phyloP scores from a whole-genome alignment of 1,284 basidiomycete genomes.

The Ustilago esculenta region DNA sequence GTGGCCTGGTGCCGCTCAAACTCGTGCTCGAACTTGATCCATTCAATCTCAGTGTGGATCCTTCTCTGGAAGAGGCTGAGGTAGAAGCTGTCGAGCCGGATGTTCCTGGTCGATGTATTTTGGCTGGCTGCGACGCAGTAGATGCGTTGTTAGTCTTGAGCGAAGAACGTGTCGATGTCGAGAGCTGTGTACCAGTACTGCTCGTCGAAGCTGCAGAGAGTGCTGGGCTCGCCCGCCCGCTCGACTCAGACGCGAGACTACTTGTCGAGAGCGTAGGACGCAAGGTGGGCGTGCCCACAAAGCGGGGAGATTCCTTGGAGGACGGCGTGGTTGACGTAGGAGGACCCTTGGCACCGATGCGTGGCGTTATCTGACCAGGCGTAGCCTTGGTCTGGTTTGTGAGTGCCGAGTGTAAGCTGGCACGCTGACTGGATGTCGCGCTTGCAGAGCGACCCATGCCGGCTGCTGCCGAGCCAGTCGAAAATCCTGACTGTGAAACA shows the following conservation, averaged over 20 bases:
- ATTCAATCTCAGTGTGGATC: constrained; percentile 10
- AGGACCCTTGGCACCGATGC: constrained; percentile 20
- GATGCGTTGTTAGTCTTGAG: constrained; percentile 10
- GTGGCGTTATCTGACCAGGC: constrained; percentile 24
- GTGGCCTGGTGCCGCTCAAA: constrained; percentile 8
- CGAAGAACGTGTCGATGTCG: constrained; percentile 25
- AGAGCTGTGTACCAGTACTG: constrained; percentile 24
- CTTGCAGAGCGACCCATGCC: constrained; percentile 2
- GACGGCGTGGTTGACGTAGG: constrained; percentile 10
- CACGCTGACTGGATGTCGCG: constrained; percentile 9
- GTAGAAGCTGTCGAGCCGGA: constrained; percentile 10
- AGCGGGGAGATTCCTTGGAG: constrained; percentile 22
- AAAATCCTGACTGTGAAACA: constrained; percentile 3
- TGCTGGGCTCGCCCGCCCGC: constrained; percentile 39
- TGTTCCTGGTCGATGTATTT: constrained; percentile 21
- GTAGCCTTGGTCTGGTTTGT: constrained; percentile 18
- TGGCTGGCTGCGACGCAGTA: background rate
- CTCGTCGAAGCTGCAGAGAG: constrained; percentile 25
- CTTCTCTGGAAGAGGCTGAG: constrained; percentile 8
- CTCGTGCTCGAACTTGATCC: constrained; percentile 2
- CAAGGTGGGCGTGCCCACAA: constrained; percentile 10
- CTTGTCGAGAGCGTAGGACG: constrained; percentile 26
- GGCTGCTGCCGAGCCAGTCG: background rate
- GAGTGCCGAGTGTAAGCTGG: constrained; percentile 38
- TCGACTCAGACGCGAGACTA: constrained; percentile 35